These are phyloP conservation scores for Colletotrichum sp. DNA, from an alignment of 2,329 filamentous ascomycete genomes.

Conservation along the genomic window DNA sequence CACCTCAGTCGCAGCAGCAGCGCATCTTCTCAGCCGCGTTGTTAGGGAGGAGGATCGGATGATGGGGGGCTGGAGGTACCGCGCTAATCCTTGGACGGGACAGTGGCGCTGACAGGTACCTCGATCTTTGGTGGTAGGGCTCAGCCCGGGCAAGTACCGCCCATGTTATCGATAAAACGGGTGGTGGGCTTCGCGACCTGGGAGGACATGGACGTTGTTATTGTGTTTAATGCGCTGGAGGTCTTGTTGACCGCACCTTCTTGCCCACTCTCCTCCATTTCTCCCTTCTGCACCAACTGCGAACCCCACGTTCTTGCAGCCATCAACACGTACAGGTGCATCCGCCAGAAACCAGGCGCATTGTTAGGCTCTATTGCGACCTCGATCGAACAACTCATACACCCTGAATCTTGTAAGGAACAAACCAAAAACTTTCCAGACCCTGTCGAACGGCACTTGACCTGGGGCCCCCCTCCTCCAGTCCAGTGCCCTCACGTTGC, in stretches of 20 bases:
- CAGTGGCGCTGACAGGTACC: slow-evolving; percentile 3
- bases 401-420: slow-evolving; percentile 15
- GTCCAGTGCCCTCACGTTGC: neutral
- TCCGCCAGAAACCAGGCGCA: slow-evolving; percentile 24
- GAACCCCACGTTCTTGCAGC: slow-evolving; percentile 41
- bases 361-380: slow-evolving; percentile 23
- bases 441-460: slow-evolving; percentile 18
- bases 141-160: neutral
- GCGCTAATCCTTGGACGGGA: neutral
- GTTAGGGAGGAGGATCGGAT: slow-evolving; percentile 8
- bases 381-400: slow-evolving; percentile 24
- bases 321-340: slow-evolving; percentile 27
- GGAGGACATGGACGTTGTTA: slow-evolving; percentile 15
- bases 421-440: neutral
- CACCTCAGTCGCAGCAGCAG: neutral
- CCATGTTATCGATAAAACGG: neutral
- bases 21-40: slow-evolving; percentile 16
- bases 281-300: slow-evolving; percentile 35
- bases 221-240: slow-evolving; percentile 20
- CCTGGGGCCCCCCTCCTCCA: neutral
- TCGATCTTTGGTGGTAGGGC: neutral
- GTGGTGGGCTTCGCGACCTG: neutral
- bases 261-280: slow-evolving; percentile 24
- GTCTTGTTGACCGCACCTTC: slow-evolving; percentile 26
- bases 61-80: slow-evolving; percentile 12